Evolutionary conservation across 257 asterid species (phyloP).

Genomic region (Rubia yunnanensis): DNA sequence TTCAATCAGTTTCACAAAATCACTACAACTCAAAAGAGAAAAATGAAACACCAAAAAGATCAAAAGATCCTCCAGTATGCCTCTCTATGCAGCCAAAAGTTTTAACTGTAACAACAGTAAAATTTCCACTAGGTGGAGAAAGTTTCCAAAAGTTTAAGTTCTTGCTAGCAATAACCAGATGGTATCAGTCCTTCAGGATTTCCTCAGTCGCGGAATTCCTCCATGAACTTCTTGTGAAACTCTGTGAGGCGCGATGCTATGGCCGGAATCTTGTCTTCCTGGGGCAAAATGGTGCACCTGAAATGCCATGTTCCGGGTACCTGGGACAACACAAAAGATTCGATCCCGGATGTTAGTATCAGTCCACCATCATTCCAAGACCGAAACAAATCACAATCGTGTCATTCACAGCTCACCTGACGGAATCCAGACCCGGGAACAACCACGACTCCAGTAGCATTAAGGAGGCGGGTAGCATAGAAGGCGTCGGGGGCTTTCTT

Average conservation of each 20-base stretch:
- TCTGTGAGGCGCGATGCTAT: slow-evolving; percentile 61
- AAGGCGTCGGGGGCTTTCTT: slow-evolving; percentile 67
- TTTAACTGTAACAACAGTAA: not conserved
- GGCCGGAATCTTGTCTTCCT: slow-evolving; percentile 82
- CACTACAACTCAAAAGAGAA: not conserved
- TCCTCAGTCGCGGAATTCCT: slow-evolving; percentile 53
- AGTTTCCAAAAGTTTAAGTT: not conserved
- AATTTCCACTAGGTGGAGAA: not conserved
- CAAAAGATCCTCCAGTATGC: not conserved
- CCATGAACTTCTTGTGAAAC: slow-evolving; percentile 72
- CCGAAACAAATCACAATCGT: not conserved
- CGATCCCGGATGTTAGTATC: not conserved
- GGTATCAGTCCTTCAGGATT: not conserved
- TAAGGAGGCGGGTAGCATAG: slow-evolving; percentile 65
- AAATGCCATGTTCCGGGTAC: slow-evolving; percentile 91
- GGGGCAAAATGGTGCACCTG: slow-evolving; percentile 93
- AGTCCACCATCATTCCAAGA: too few relatives aligned
- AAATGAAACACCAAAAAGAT: not conserved
- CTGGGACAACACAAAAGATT: slow-evolving; percentile 15
- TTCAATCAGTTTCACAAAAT: too few relatives aligned
- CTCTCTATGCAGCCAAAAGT: not conserved
- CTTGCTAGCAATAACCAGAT: not conserved
- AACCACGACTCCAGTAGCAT: slow-evolving; percentile 82
- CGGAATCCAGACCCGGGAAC: slow-evolving; percentile 99
- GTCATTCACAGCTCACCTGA: slow-evolving; percentile 43